Evolutionary conservation across 2,329 filamentous ascomycete genomes (phyloP).

Genomic region (Trichoderma guizhouense): DNA sequence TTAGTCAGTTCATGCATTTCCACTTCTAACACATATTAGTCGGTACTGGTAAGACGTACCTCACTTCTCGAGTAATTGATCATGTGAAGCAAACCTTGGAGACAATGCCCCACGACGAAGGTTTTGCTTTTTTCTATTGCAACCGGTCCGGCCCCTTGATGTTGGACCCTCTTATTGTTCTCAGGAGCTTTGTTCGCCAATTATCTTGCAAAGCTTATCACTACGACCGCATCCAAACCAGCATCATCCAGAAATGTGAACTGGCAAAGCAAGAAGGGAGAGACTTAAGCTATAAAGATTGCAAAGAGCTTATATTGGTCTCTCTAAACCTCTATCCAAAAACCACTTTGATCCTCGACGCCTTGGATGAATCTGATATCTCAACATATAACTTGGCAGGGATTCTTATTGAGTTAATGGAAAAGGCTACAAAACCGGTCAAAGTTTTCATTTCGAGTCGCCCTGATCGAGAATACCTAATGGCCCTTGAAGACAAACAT

Average conservation of each 20-base stretch:
- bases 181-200: slow-evolving; percentile 22
- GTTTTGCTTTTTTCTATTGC: slow-evolving; percentile 24
- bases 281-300: slow-evolving; percentile 1
- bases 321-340: slow-evolving; percentile 17
- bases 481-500: neutral
- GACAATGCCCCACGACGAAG: neutral
- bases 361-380: slow-evolving; percentile 21
- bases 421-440: slow-evolving; percentile 15
- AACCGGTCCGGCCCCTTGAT: slow-evolving; percentile 15
- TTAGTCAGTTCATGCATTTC: no score
- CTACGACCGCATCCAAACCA: neutral
- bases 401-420: slow-evolving; percentile 8
- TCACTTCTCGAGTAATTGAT: slow-evolving; percentile 12
- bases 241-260: neutral
- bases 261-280: neutral
- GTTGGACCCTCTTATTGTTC: slow-evolving; percentile 15
- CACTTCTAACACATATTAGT: neutral
- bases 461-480: slow-evolving; percentile 14
- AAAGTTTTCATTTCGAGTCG: slow-evolving; percentile 23
- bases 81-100: neutral
- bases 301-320: slow-evolving; percentile 15
- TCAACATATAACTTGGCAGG: slow-evolving; percentile 18
- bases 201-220: slow-evolving; percentile 2
- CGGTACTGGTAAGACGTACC: slow-evolving; percentile 18
- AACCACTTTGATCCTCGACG: slow-evolving; percentile 19